Conservation (phyloP, 352 stramenopile species). For the Peronosclerospora sorghi region DNA sequence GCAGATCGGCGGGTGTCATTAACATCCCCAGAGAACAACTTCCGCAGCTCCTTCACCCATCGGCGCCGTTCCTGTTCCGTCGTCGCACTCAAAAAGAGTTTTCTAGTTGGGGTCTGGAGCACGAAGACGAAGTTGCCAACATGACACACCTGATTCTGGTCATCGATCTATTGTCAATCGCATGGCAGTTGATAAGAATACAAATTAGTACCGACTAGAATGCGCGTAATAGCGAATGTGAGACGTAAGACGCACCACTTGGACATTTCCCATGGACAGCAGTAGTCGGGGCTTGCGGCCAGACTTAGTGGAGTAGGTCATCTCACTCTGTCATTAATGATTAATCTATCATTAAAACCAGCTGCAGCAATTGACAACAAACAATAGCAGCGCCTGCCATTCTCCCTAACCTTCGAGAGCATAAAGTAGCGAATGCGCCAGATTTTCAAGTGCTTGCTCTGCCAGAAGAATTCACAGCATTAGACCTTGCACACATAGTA, state of each 20-base stretch:
- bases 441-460: conserved; percentile 80
- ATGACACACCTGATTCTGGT: conserved; percentile 73
- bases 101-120: conserved; percentile 34
- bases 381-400: background rate
- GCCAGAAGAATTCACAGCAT: conserved; percentile 3
- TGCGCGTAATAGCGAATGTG: background rate
- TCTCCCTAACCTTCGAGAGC: conserved; percentile 56
- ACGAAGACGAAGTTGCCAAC: conserved; percentile 72
- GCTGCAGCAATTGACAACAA: background rate
- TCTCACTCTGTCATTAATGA: conserved; percentile 30
- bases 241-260: conserved; percentile 37
- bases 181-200: background rate
- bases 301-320: conserved; percentile 76
- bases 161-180: conserved; percentile 41
- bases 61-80: conserved; percentile 61
- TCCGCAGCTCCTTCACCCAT: conserved; percentile 52
- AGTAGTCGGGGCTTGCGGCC: conserved; percentile 57
- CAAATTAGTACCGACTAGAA: background rate
- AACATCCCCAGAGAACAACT: conserved; percentile 21
- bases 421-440: conserved; percentile 84
- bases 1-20: conserved; percentile 7
- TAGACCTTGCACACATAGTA: background rate
- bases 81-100: conserved; percentile 56
- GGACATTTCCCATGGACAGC: conserved; percentile 33
- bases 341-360: background rate